Base-by-base conservation (phyloP, 1,139 yeast genomes). In the Geotrichum phurueaensis region DNA sequence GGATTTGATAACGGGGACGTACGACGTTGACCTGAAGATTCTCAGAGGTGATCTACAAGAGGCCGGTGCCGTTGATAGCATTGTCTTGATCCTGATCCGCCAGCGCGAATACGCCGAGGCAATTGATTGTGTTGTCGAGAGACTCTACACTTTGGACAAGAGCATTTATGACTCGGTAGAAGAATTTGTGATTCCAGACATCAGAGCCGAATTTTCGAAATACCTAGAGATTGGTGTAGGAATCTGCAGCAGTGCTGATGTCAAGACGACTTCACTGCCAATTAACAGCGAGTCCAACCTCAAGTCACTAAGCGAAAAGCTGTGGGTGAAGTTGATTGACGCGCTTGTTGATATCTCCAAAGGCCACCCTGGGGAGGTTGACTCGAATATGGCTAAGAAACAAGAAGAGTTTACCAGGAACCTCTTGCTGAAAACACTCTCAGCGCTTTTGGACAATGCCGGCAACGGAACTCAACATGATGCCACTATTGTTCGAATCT, bases 1-100 rank as follows among this genome's bases (percentile, higher is more conserved):
- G 13, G 63, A 60, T 1, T 53, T 65, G 0, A 60, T 73, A 7
- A 66, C 68, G 0, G 66, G 68, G 1, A 61, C 65, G 0, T 60
- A 64, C n/a, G 75, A 73, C 57, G 65, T 74, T 12, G 71, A 72
- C 20, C 64, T 74, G 15, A 73, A 74, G 4, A 61, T 62, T 5
- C 64, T 73, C 12, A 74, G 73, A 1, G 72, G 70, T 53, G 67
- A 65, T 23, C 56, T 74, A 52, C 67, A 72, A 15, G 68, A 63
- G 27, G 55, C 66, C 10, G 65, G 67, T 7, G 68, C 69, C 13
- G 66, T 70, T 3, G 76, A 73, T 55, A 67, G 71, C 3, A 63
- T 74, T 23, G 69, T 71, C 3, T 50, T 69, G 18, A 54, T 74
- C 6, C 62, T 74, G 36, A 49, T 65, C 36, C 63, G 75, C 2